A percentile compares a stretch with the other conserved stretches of the same genome.
These are phyloP conservation scores for Didymellaceae sp. DNA, from an alignment of 2,329 filamentous ascomycete genomes.

Conservation along the genomic window DNA sequence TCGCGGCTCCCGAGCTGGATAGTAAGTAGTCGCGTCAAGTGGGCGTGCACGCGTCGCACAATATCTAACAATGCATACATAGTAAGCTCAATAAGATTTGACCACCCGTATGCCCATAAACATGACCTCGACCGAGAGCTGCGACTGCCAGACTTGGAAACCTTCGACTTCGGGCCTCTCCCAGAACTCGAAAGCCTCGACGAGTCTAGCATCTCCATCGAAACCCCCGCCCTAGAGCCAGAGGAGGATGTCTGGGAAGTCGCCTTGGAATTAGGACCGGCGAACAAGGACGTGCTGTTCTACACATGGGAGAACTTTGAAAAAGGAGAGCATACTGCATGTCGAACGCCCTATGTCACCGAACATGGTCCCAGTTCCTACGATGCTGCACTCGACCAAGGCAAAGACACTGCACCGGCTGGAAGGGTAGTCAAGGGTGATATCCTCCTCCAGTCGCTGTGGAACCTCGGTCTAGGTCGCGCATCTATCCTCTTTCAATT, in stretches of 20 bases:
- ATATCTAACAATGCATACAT: conserved; percentile 25
- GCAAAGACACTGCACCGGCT: conserved; percentile 52
- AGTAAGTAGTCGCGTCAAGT: conserved; percentile 41
- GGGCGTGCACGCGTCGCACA: conserved; percentile 29
- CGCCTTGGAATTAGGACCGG: conserved; percentile 41
- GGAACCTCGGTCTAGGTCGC: conserved; percentile 72
- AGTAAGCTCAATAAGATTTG: conserved; percentile 47
- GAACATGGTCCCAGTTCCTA: conserved; percentile 72
- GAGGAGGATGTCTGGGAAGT: conserved; percentile 51
- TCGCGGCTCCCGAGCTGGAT: conserved; percentile 45
- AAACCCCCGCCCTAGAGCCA: conserved; percentile 33
- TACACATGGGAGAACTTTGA: conserved; percentile 75
- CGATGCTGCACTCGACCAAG: conserved; percentile 62
- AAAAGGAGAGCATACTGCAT: conserved; percentile 48
- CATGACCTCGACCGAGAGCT: conserved; percentile 44
- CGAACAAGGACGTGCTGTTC: conserved; percentile 49
- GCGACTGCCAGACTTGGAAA: conserved; percentile 48
- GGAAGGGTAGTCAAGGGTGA: conserved; percentile 48
- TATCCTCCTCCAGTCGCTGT: conserved; percentile 59
- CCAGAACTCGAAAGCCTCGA: conserved; percentile 44
- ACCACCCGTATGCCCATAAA: conserved; percentile 51
- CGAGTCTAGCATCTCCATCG: conserved; percentile 37
- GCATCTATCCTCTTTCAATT: conserved; percentile 75
- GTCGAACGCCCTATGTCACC: conserved; percentile 64
- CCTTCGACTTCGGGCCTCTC: conserved; percentile 49